Percentiles rank a stretch among this genome's conserved stretches.
These are phyloP conservation scores for Escallonia herrerae DNA, from an alignment of 129 eudicot species.

Conservation along the genomic window DNA sequence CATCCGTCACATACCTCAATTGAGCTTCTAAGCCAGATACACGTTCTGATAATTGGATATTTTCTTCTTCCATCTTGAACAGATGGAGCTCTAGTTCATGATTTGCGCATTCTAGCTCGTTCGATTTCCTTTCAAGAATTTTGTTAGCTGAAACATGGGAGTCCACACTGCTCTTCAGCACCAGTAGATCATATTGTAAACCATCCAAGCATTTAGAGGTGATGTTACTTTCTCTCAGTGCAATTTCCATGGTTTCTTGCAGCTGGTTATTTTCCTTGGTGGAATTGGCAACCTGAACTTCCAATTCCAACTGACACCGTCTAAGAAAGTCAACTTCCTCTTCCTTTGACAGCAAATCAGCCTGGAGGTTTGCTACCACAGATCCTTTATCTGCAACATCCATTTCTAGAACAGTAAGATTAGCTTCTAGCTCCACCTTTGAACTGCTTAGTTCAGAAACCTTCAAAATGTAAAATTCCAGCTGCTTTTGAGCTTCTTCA, in stretches of 20 bases:
- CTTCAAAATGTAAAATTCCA: constrained; percentile 31
- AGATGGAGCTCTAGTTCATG: constrained; percentile 36
- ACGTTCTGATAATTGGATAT: constrained; percentile 24
- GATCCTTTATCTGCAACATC: constrained; percentile 17
- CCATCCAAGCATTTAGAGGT: constrained; percentile 55
- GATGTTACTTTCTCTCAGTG: constrained; percentile 37
- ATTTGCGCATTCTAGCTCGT: constrained; percentile 40
- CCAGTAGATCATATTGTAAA: constrained; percentile 39
- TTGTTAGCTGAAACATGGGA: constrained; percentile 58
- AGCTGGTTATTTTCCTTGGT: constrained; percentile 38
- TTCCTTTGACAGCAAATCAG: constrained; percentile 19
- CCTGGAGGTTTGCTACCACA: constrained; percentile 15
- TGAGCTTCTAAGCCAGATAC: constrained; percentile 41
- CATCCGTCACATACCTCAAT: constrained; percentile 23
- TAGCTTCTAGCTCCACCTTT: constrained; percentile 21
- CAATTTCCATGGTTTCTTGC: constrained; percentile 49
- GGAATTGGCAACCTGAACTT: constrained; percentile 29
- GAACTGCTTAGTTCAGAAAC: constrained; percentile 35
- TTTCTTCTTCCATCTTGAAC: constrained; percentile 49
- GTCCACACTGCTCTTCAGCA: constrained; percentile 42
- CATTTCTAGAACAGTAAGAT: constrained; percentile 2
- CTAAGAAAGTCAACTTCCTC: constrained; percentile 13
- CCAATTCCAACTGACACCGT: constrained; percentile 23
- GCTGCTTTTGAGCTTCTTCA: constrained; percentile 34
- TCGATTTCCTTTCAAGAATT: constrained; percentile 36